A percentile compares a stretch with the other conserved stretches of the same genome.
Evolutionary conservation across 2,329 filamentous ascomycete genomes (phyloP).

Genomic region (Coleophoma cylindrospora): DNA sequence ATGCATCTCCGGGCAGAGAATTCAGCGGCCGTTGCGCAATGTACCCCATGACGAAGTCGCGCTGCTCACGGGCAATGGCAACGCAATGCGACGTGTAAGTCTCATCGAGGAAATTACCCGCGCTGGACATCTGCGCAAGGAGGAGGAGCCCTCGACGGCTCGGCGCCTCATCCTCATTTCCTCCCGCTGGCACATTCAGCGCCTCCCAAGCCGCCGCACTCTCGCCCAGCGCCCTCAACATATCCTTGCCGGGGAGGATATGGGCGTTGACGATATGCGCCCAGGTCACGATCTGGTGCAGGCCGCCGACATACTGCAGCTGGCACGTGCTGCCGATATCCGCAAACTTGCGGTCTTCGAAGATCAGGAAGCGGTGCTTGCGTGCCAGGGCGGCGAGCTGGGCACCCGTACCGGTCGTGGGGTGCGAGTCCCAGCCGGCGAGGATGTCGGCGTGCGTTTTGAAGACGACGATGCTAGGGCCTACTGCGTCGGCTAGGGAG

Average conservation of each 20-base stretch:
- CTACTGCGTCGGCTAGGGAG: not conserved
- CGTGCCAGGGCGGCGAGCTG: conserved; percentile 51
- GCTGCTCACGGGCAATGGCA: conserved; percentile 65
- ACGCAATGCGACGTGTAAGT: conserved; percentile 69
- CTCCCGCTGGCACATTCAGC: not conserved
- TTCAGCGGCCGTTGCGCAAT: conserved; percentile 61
- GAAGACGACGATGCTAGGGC: not conserved
- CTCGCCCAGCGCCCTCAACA: conserved; percentile 48
- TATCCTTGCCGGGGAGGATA: conserved; percentile 59
- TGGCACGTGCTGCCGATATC: conserved; percentile 78
- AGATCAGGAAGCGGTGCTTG: conserved; percentile 64
- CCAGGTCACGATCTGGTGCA: conserved; percentile 68
- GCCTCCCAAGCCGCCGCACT: conserved; percentile 25
- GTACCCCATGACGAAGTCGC: conserved; percentile 62
- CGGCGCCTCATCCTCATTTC: conserved; percentile 43
- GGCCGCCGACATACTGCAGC: conserved; percentile 68
- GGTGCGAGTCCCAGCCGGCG: conserved; percentile 46
- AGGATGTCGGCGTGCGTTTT: not conserved
- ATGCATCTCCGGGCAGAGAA: conserved; percentile 58
- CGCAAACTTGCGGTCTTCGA: conserved; percentile 77
- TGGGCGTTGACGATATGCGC: conserved; percentile 63
- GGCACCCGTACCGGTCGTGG: conserved; percentile 54
- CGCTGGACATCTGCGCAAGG: conserved; percentile 75
- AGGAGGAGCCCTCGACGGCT: conserved; percentile 66
- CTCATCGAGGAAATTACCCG: conserved; percentile 67